Percentiles rank a stretch among this genome's conserved stretches.
phyloP scores from a whole-genome alignment of 768 basidiomycete genomes.

The Collybia sordida region DNA sequence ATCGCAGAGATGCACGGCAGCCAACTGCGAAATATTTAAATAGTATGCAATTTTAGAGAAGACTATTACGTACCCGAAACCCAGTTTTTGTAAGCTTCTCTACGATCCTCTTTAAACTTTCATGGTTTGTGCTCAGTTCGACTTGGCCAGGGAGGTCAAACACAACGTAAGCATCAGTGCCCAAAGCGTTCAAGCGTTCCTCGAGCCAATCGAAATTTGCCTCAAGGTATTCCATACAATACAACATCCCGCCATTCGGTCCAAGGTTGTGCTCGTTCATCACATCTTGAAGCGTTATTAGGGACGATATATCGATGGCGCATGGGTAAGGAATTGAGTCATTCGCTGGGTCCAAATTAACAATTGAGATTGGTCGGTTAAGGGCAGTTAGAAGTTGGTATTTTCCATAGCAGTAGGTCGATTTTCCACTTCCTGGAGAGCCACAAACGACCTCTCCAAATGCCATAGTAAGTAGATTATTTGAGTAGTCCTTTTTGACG shows the following conservation, averaged over 20 bases:
- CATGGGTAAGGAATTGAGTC: conserved; percentile 89
- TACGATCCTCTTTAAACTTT: conserved; percentile 81
- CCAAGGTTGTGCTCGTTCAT: conserved; percentile 86
- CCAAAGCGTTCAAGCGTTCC: conserved; percentile 61
- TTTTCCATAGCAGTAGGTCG: conserved; percentile 87
- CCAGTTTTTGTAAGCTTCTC: conserved; percentile 68
- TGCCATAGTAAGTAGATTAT: conserved; percentile 52
- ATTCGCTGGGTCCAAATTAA: conserved; percentile 97
- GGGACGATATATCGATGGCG: conserved; percentile 76
- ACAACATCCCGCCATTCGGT: conserved; percentile 95
- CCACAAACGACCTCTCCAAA: conserved; percentile 89
- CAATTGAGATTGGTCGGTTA: conserved; percentile 79
- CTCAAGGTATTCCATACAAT: conserved; percentile 96
- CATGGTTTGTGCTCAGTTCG: conserved; percentile 95
- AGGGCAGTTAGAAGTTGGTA: conserved; percentile 88
- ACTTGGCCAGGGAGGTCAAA: conserved; percentile 98
- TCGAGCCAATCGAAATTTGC: conserved; percentile 92
- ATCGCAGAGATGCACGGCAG: conserved; percentile 93
- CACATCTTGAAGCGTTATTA: conserved; percentile 85
- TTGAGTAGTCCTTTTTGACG: too few species aligned
- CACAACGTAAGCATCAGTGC: conserved; percentile 78
- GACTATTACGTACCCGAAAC: conserved; percentile 69
- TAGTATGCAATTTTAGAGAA: neutral
- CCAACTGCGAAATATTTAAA: conserved; percentile 54
- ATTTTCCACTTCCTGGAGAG: conserved; percentile 85